These are phyloP conservation scores for Paramecium sonneborni DNA, from an alignment of 73 alveolate genomes.

Conservation along the genomic window DNA sequence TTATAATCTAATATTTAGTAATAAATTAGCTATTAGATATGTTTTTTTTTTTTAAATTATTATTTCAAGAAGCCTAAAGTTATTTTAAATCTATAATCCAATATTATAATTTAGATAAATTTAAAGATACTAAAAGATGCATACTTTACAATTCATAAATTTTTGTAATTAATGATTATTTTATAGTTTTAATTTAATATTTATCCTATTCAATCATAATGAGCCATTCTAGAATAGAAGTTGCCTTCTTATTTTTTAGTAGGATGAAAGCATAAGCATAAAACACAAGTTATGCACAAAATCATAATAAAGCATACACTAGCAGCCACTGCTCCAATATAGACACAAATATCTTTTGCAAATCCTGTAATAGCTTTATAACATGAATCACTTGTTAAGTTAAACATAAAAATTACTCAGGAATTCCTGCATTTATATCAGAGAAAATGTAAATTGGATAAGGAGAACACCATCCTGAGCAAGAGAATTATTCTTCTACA, in stretches of 20 bases:
- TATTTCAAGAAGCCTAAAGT: too few species aligned
- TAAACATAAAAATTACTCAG: neutral
- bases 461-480: slow-evolving; percentile 41
- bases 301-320: neutral
- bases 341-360: neutral
- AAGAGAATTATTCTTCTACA: neutral
- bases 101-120: too few species aligned
- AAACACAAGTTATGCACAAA: neutral
- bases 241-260: slow-evolving; percentile 18
- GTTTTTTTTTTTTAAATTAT: too few species aligned
- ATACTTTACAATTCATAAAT: neutral
- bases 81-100: too few species aligned
- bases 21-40: too few species aligned
- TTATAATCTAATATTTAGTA: too few species aligned
- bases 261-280: neutral
- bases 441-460: neutral
- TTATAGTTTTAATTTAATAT: neutral
- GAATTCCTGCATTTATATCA: neutral
- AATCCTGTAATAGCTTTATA: neutral
- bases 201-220: neutral
- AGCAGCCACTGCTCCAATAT: neutral
- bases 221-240: slow-evolving; percentile 22
- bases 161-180: neutral
- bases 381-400: neutral
- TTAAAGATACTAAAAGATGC: too few species aligned